Base-by-base conservation (phyloP, 495 filamentous ascomycete species). In the Penicillium longicatenatum region DNA sequence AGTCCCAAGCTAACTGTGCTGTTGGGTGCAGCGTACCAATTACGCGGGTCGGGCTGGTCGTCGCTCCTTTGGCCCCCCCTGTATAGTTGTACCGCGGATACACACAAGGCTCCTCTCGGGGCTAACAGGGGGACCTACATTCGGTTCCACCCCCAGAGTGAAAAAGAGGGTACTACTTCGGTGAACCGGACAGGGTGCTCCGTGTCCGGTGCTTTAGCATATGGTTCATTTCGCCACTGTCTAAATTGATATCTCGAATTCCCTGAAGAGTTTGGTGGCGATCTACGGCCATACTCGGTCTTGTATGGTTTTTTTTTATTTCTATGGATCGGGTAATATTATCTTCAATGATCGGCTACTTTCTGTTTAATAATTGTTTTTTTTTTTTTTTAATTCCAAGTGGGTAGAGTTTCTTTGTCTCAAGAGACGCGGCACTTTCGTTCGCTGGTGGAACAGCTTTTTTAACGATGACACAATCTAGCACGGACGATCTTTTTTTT, bases 241-340 rank as follows among this genome's bases (percentile, higher is more conserved):
- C 26, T 31, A 55, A 60, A 57, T 62, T 52, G 63, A 65, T 62
- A 65, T 62, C 54, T 44, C 43, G 30, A 53, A 37, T 39, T 50
- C 31, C 41, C 19, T 58, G 52, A 55, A 59, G 47, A 60, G 21
- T 17, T 19, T 43, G 50, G 57, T 63, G 63, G 63, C 63, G 57
- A 66, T 59, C 58, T 20, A 50, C 48, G 50, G 50, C 14, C 50
- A n/a, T 26, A 35, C 21, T 43, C 49, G 49, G 46, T n/a, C 24
- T 3, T 22, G 10, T 29, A 45, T 9, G 9, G n/a, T 11, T 39
- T 16, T 4, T 21, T 39, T 16, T 39, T 16, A 39, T 30, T 44
- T 58, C 63, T 64, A 64, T 67, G 59, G 55, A 67, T 65, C 64
- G 64, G 68, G 62, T 69, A 70, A 66, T 70, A 65, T 62, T 35